A percentile compares a stretch with the other conserved stretches of the same genome.
phyloP scores from a whole-genome alignment of 2,329 filamentous ascomycete species.

The Aspergillus terreus region DNA sequence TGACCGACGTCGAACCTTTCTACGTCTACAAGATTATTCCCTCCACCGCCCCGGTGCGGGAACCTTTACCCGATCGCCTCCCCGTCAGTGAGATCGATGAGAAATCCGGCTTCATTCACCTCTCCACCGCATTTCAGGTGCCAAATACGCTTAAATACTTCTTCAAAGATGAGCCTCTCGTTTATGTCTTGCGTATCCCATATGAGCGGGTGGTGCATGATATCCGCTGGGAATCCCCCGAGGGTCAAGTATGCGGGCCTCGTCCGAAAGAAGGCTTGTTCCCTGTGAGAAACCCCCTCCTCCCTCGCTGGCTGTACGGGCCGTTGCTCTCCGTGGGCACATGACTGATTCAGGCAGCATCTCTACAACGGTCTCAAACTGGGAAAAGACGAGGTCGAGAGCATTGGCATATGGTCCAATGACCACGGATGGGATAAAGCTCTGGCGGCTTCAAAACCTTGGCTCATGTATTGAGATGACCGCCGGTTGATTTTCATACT shows the following conservation, averaged over 20 bases:
- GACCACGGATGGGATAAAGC: constrained; percentile 36
- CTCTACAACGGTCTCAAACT: constrained; percentile 37
- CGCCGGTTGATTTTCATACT: not conserved
- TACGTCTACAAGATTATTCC: constrained; percentile 40
- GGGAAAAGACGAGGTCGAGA: constrained; percentile 36
- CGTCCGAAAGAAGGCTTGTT: constrained; percentile 38
- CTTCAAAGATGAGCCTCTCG: constrained; percentile 34
- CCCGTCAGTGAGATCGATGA: constrained; percentile 36
- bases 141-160: constrained; percentile 37
- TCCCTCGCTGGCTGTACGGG: not conserved
- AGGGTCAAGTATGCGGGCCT: constrained; percentile 33
- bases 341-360: constrained; percentile 21
- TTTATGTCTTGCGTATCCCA: constrained; percentile 36
- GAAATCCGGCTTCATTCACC: constrained; percentile 36
- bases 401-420: constrained; percentile 35
- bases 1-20: constrained; percentile 22
- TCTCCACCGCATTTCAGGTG: constrained; percentile 36
- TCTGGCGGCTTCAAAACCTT: constrained; percentile 29
- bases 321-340: not conserved
- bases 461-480: constrained; percentile 30
- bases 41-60: constrained; percentile 30
- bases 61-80: constrained; percentile 34
- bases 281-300: constrained; percentile 25
- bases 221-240: constrained; percentile 37
- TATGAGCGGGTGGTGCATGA: constrained; percentile 26